Evolutionary conservation across 805 yeast genomes (phyloP).

Genomic region (Saturnispora gosingensis): DNA sequence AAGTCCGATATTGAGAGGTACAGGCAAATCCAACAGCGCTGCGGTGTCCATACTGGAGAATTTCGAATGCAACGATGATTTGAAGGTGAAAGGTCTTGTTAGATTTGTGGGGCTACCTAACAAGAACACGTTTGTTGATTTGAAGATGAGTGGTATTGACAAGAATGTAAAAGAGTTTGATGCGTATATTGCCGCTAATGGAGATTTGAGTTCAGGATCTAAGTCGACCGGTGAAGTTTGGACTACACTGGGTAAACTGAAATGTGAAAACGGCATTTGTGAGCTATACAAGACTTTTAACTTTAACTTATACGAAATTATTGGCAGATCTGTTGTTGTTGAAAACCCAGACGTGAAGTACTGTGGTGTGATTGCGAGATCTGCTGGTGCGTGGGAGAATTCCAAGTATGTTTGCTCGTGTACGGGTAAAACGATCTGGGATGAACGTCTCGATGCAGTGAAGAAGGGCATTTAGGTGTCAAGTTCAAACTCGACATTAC

Average conservation of each 20-base stretch:
- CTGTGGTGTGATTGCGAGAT: constrained; percentile 83
- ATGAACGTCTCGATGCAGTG: constrained; percentile 76
- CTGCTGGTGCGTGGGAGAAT: constrained; percentile 97
- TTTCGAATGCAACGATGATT: constrained; percentile 33
- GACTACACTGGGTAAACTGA: constrained; percentile 35
- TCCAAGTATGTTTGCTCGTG: constrained; percentile 89
- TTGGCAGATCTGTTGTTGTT: constrained; percentile 60
- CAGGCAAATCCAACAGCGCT: constrained; percentile 79
- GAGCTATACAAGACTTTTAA: constrained; percentile 39
- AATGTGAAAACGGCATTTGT: constrained; percentile 29
- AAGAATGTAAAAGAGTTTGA: constrained; percentile 59
- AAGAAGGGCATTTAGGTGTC: constrained; percentile 38
- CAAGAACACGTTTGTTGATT: constrained; percentile 54
- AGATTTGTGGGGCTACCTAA: constrained; percentile 62
- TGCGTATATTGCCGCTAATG: constrained; percentile 60
- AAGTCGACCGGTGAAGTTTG: constrained; percentile 49
- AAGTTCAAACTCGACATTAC: constrained; percentile 8
- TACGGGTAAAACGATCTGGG: constrained; percentile 94
- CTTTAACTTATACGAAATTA: constrained; percentile 46
- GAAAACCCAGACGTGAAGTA: constrained; percentile 33
- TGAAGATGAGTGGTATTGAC: constrained; percentile 62
- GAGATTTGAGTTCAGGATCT: constrained; percentile 71
- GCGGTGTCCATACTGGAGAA: constrained; percentile 86
- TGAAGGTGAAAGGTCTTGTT: constrained; percentile 79
- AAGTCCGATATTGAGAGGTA: constrained; percentile 88